Percentiles rank a stretch among this genome's conserved stretches.
Evolutionary conservation across 176 grass and related monocot genomes (phyloP).

Genomic region (Oryza australiensis): DNA sequence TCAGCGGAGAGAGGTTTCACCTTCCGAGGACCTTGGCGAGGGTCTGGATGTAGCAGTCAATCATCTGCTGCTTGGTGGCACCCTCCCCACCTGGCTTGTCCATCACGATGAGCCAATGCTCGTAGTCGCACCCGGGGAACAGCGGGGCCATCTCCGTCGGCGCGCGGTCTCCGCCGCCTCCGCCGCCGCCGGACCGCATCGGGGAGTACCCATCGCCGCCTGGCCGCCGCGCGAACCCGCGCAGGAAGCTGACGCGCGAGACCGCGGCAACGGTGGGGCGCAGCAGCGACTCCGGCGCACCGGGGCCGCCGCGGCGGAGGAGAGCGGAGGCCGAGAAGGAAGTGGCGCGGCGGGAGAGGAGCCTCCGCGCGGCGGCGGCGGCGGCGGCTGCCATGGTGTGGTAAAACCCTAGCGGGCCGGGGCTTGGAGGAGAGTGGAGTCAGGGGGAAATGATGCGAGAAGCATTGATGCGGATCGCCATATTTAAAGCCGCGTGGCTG

Average conservation of each 20-base stretch:
- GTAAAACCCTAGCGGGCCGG: slow-evolving; percentile 43
- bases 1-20: slow-evolving; percentile 10
- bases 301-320: slow-evolving; percentile 28
- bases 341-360: slow-evolving; percentile 50
- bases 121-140: slow-evolving; percentile 79
- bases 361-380: slow-evolving; percentile 47
- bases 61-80: slow-evolving; percentile 79
- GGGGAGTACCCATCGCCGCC: slow-evolving; percentile 43
- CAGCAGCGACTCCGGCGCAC: slow-evolving; percentile 21
- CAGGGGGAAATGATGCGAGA: not conserved
- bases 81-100: slow-evolving; percentile 68
- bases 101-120: slow-evolving; percentile 92
- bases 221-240: slow-evolving; percentile 54
- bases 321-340: slow-evolving; percentile 25
- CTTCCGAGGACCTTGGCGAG: slow-evolving; percentile 75
- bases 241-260: slow-evolving; percentile 39
- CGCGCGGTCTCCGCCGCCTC: slow-evolving; percentile 36
- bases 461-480: not conserved
- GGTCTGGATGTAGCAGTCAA: slow-evolving; percentile 76
- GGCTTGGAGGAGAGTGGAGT: not conserved
- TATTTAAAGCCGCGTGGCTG: slow-evolving; percentile 35
- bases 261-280: slow-evolving; percentile 34
- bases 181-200: slow-evolving; percentile 24
- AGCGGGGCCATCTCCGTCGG: slow-evolving; percentile 65
- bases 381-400: slow-evolving; percentile 31